These are phyloP conservation scores for Fusarium sp. DNA, from an alignment of 2,329 filamentous ascomycete genomes.

Conservation along the genomic window DNA sequence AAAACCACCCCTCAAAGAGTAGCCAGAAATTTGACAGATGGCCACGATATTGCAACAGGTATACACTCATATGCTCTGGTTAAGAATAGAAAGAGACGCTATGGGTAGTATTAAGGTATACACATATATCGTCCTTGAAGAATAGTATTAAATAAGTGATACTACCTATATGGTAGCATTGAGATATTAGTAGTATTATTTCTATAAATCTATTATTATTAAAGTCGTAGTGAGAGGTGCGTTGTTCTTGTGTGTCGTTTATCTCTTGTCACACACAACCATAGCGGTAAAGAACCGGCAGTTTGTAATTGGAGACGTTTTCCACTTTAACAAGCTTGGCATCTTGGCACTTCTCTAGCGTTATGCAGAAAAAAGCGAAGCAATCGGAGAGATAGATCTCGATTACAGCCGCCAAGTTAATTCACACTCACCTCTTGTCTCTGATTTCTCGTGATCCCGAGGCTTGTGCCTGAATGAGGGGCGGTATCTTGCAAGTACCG, in stretches of 20 bases:
- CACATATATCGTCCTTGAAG: background rate
- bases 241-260: background rate
- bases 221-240: background rate
- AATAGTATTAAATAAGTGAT: too few relatives aligned
- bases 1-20: background rate
- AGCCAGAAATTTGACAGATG: background rate
- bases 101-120: background rate
- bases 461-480: background rate
- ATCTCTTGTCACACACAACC: background rate
- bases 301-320: background rate
- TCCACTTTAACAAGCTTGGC: background rate
- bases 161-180: too few relatives aligned
- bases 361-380: background rate
- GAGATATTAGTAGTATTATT: too few relatives aligned
- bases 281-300: background rate
- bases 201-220: background rate
- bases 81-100: background rate
- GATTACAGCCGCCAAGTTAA: background rate
- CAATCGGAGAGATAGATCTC: slow-evolving; percentile 2
- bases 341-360: background rate
- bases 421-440: background rate
- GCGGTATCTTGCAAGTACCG: slow-evolving; percentile 15
- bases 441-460: slow-evolving; percentile 2
- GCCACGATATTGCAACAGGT: background rate
- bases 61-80: background rate